Evolutionary conservation across 1,139 yeast species (phyloP).

Genomic region (Kluyveromyces sp.): DNA sequence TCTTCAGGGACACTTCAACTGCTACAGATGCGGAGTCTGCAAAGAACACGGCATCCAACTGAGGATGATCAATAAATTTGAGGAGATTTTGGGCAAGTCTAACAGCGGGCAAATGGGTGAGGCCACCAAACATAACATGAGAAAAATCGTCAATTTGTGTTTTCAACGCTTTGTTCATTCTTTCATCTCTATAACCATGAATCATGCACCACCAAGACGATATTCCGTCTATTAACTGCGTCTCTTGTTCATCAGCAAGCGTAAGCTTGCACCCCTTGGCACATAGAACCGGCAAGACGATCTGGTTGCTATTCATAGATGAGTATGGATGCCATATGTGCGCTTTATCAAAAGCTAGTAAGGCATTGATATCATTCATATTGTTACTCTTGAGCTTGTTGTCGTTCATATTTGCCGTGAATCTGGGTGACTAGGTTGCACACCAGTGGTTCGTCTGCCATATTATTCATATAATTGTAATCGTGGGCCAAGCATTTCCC

Average conservation of each 20-base stretch:
- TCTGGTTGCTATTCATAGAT: conserved; percentile 24
- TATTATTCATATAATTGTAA: neutral
- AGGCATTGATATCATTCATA: neutral
- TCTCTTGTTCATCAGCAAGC: conserved; percentile 14
- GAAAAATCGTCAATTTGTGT: conserved; percentile 24
- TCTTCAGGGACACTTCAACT: conserved; percentile 46
- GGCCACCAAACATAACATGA: conserved; percentile 32
- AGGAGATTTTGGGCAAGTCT: conserved; percentile 19
- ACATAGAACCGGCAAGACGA: conserved; percentile 26
- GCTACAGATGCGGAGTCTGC: conserved; percentile 49
- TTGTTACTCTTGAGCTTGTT: neutral
- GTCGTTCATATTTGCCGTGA: neutral
- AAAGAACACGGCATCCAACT: conserved; percentile 26
- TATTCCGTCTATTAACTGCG: conserved; percentile 28
- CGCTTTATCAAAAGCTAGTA: conserved; percentile 21
- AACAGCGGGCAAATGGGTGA: conserved; percentile 30
- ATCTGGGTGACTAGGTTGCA: neutral
- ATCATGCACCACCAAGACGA: conserved; percentile 34
- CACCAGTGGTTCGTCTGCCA: neutral
- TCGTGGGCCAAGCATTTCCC: neutral
- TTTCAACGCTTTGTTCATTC: conserved; percentile 24
- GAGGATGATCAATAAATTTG: conserved; percentile 19
- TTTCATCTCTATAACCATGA: conserved; percentile 30
- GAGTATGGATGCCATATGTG: conserved; percentile 34
- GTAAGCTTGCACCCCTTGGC: conserved; percentile 24